Percentiles rank a stretch among this genome's conserved stretches.
These are phyloP conservation scores for Apocynum venetum DNA, from an alignment of 257 asterid genomes.

Conservation along the genomic window DNA sequence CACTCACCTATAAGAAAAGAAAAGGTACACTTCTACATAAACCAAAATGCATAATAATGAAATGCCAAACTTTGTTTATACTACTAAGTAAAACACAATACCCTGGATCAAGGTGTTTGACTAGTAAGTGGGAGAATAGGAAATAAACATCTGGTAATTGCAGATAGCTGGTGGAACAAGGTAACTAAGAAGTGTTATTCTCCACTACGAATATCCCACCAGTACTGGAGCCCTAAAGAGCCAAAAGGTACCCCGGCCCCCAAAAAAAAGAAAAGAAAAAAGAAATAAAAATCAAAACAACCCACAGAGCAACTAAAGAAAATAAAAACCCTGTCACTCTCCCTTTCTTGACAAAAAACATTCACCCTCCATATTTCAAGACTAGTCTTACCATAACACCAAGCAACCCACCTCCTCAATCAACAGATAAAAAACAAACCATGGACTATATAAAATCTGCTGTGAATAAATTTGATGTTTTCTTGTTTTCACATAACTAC, in stretches of 20 bases:
- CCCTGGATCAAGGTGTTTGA: not conserved
- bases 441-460: not conserved
- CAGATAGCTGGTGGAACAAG: not conserved
- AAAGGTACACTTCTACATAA: not conserved
- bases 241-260: not conserved
- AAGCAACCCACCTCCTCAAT: not conserved
- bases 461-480: not conserved
- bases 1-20: conserved; percentile 61
- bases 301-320: not conserved
- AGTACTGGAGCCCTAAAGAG: not conserved
- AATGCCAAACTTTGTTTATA: not conserved
- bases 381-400: not conserved
- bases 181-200: not conserved
- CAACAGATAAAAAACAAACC: not conserved
- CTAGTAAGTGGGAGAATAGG: not conserved
- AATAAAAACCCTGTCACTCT: not conserved
- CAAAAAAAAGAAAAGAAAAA: too few species aligned
- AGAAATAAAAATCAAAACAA: not conserved
- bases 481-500: not conserved
- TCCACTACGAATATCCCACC: not conserved
- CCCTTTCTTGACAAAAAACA: not conserved
- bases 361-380: not conserved
- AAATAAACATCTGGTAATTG: not conserved
- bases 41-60: not conserved
- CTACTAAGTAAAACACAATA: not conserved